Conservation (phyloP, 2,329 filamentous ascomycete species). For the Diaporthe amygdali region DNA sequence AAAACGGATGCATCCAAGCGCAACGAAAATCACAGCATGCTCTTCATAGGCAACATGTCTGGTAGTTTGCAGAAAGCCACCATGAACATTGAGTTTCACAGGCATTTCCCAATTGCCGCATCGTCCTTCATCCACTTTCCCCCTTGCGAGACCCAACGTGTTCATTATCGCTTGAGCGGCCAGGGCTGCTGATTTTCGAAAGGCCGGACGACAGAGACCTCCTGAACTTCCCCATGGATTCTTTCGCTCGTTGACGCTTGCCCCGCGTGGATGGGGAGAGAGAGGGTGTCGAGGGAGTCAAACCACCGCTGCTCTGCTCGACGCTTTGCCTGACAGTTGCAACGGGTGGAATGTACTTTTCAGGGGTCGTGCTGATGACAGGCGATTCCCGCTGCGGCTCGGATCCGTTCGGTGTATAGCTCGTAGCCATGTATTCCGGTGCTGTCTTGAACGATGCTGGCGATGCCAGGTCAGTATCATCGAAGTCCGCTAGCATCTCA, state of each 20-base stretch:
- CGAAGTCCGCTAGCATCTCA: background rate
- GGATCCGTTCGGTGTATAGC: background rate
- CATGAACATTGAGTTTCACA: background rate
- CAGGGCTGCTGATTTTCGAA: constrained; percentile 12
- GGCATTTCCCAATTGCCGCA: background rate
- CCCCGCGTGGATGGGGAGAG: background rate
- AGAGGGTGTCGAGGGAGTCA: constrained; percentile 3
- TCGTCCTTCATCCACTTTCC: background rate
- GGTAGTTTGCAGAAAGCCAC: background rate
- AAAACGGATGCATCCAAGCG: background rate
- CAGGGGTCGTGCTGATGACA: background rate
- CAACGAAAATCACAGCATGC: background rate
- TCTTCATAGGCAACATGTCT: background rate
- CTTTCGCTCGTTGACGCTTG: constrained; percentile 15
- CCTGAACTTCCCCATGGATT: constrained; percentile 15
- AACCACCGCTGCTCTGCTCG: background rate
- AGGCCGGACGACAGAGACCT: constrained; percentile 10
- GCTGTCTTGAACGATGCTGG: constrained; percentile 22
- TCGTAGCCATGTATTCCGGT: background rate
- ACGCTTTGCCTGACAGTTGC: background rate
- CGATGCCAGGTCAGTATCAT: constrained; percentile 2
- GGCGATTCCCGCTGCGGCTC: background rate
- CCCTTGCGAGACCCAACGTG: background rate
- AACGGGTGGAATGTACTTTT: background rate
- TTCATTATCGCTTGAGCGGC: background rate